Percentiles rank a stretch among this genome's conserved stretches.
Evolutionary conservation across 2,329 filamentous ascomycete genomes (phyloP).

Genomic region (Grosmannia serpens): DNA sequence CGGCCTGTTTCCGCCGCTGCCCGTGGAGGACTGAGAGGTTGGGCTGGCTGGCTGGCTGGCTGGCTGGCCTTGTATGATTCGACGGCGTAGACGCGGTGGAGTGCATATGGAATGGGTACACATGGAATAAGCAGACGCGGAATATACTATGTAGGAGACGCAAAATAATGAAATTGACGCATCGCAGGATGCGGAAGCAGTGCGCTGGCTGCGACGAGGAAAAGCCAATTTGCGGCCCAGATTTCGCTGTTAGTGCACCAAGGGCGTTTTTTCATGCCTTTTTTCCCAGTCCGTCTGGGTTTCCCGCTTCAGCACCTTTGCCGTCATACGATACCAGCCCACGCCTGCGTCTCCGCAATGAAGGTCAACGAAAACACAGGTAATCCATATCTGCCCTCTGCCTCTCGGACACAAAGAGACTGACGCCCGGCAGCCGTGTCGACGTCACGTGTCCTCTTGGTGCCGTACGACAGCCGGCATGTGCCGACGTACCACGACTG

Average conservation of each 20-base stretch:
- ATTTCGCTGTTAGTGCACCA: not conserved
- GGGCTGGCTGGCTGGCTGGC: not conserved
- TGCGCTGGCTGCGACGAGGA: not conserved
- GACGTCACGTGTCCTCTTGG: constrained; percentile 57
- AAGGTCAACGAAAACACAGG: constrained; percentile 25
- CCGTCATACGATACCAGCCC: not conserved
- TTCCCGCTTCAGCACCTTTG: not conserved
- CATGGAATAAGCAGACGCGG: no score
- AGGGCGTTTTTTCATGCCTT: not conserved
- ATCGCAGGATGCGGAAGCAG: not conserved
- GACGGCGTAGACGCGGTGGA: no score
- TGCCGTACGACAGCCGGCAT: constrained; percentile 74
- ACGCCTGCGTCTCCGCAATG: constrained; percentile 1
- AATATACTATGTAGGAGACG: no score
- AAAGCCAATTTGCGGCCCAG: not conserved
- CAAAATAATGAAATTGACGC: not conserved
- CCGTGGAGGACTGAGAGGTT: constrained; percentile 23
- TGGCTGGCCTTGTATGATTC: no score
- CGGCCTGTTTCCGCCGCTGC: constrained; percentile 40
- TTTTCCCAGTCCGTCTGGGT: not conserved
- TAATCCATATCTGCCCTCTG: constrained; percentile 12
- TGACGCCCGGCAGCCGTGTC: constrained; percentile 47
- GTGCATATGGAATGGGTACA: no score
- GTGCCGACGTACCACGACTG: constrained; percentile 75
- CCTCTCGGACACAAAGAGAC: no score